Percentiles rank a stretch among this genome's conserved stretches.
Conservation (phyloP, 257 asterid species). For the Solanum microdontum region DNA sequence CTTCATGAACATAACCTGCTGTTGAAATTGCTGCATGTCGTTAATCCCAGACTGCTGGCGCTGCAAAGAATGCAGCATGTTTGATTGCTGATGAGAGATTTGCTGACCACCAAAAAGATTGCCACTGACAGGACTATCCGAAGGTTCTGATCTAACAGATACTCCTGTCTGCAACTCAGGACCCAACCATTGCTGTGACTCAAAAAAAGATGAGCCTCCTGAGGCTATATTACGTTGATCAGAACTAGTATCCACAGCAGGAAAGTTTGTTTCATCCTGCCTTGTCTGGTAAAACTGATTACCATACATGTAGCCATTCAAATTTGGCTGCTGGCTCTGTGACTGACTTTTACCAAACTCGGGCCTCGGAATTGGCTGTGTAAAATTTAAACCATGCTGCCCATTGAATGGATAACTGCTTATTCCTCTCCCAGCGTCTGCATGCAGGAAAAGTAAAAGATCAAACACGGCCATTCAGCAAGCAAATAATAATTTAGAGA, state of each 20-base stretch:
- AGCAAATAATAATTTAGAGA: neutral
- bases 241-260: conserved; percentile 45
- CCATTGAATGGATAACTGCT: conserved; percentile 39
- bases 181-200: conserved; percentile 44
- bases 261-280: conserved; percentile 57
- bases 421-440: conserved; percentile 59
- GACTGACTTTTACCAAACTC: conserved; percentile 40
- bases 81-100: conserved; percentile 61
- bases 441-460: conserved; percentile 7
- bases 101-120: conserved; percentile 86
- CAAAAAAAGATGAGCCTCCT: conserved; percentile 48
- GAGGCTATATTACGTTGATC: conserved; percentile 38
- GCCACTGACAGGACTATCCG: conserved; percentile 53
- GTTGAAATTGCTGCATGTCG: conserved; percentile 72
- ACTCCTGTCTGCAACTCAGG: conserved; percentile 49
- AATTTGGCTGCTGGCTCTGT: conserved; percentile 43
- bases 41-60: conserved; percentile 55
- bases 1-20: conserved; percentile 45
- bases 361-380: conserved; percentile 47
- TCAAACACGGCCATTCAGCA: neutral
- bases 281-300: conserved; percentile 49
- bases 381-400: conserved; percentile 43
- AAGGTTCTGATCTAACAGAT: conserved; percentile 38
- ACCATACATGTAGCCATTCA: conserved; percentile 57
- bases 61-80: conserved; percentile 59